Base-by-base conservation (phyloP, 2,329 filamentous ascomycete genomes). In the Pseudogymnoascus sp. region DNA sequence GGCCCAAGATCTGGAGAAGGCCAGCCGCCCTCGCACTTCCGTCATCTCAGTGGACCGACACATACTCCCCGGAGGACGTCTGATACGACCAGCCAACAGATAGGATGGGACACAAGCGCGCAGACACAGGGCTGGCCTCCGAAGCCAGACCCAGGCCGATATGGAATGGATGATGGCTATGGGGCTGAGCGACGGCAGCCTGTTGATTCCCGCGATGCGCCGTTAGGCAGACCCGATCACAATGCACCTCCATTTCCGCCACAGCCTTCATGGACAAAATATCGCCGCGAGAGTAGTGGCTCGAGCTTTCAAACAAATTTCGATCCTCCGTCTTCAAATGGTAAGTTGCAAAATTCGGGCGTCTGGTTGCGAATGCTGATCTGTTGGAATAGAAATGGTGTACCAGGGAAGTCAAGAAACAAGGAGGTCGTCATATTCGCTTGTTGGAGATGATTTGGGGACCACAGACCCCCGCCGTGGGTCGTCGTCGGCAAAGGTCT, bases 161-260 rank as follows among this genome's bases (percentile, higher is more conserved):
- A 33, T 57, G 50, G 50, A 9, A 9, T 35, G 9, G 26, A 57
- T 2, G 50, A 57, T 33, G 11, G 26, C 50, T 57, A 57, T 21
- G 50, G n/a, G 50, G 50, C 59, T 61, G 59, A 61, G 19, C 59
- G 59, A 23, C 38, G 59, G 59, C 59, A 61, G 59, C 59, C 38
- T 61, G 21, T 42, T 1, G 59, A 40, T 9, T 40, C 33, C 35
- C 50, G 28, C 50, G 28, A 57, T 57, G 50, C 50, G 50, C 28
- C 28, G 10, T 28, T 21, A 35, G 50, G 50, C 28, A 57, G 50
- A 35, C 10, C 50, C 26, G 50, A 57, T 9, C 15, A 31, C 21
- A 57, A 15, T 57, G 28, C 17, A n/a, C 3, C 11, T 21, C 10
- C 50, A 35, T 57, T 57, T 33, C 50, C 50, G 9, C 13, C 50